These are phyloP conservation scores for Vairimorpha necatrix DNA, from an alignment of 371 early-diverging fungal genomes.

Conservation along the genomic window DNA sequence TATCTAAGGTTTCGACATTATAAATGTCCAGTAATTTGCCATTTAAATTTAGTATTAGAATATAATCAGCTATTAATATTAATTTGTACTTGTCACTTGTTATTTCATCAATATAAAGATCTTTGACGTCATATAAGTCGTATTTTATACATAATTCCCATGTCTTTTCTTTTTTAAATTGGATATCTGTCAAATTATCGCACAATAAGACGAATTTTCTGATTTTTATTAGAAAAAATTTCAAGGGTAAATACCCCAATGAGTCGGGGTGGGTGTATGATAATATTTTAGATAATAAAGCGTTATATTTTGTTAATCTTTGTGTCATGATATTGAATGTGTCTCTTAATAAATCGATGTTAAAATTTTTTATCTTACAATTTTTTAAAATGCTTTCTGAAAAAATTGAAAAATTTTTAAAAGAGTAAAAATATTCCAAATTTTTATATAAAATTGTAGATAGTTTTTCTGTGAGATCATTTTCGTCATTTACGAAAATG, in stretches of 20 bases:
- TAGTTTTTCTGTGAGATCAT: neutral
- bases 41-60: neutral
- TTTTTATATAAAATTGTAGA: neutral
- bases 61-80: neutral
- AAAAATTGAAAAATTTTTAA: neutral
- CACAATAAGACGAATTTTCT: neutral
- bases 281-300: neutral
- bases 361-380: neutral
- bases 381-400: neutral
- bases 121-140: neutral
- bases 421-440: neutral
- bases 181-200: neutral
- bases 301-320: neutral
- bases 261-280: neutral
- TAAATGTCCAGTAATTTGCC: neutral
- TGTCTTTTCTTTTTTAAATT: neutral
- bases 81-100: neutral
- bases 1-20: neutral
- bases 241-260: neutral
- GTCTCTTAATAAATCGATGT: neutral
- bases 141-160: slow-evolving; percentile 1
- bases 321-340: neutral
- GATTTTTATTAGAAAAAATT: neutral
- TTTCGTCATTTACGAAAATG: neutral
- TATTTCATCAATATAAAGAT: slow-evolving; percentile 1